phyloP scores from a whole-genome alignment of 148 eudicot species.

The Heliosperma pusillum region DNA sequence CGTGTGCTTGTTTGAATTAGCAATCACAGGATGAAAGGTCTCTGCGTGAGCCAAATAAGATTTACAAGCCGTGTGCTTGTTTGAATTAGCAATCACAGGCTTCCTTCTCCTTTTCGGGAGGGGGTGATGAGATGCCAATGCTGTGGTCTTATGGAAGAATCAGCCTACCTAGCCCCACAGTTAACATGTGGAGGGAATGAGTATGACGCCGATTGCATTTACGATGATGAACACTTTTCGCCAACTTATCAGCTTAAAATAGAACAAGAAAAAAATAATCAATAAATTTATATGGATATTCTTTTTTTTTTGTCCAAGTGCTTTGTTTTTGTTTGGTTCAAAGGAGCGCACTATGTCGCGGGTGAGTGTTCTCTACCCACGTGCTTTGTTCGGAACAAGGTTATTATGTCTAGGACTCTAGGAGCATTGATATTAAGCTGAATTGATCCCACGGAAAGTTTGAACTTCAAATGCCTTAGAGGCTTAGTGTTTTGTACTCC shows the following conservation, averaged over 20 bases:
- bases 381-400: background rate
- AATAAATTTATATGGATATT: too few species aligned
- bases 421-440: background rate
- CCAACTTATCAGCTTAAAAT: too few species aligned
- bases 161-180: background rate
- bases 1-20: too few species aligned
- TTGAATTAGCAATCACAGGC: background rate
- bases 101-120: background rate
- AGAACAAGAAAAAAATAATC: too few species aligned
- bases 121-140: background rate
- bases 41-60: background rate
- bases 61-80: background rate
- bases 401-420: background rate
- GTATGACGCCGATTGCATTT: too few species aligned
- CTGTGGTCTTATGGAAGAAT: background rate
- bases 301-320: too few species aligned
- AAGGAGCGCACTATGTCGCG: too few species aligned
- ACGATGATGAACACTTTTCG: too few species aligned
- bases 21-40: too few species aligned
- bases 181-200: background rate
- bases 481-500: background rate
- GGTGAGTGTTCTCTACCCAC: too few species aligned
- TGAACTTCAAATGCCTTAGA: background rate
- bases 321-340: too few species aligned
- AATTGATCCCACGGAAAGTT: background rate